phyloP scores from a whole-genome alignment of 2,329 filamentous ascomycete genomes.

The Aspergillus chevalieri region DNA sequence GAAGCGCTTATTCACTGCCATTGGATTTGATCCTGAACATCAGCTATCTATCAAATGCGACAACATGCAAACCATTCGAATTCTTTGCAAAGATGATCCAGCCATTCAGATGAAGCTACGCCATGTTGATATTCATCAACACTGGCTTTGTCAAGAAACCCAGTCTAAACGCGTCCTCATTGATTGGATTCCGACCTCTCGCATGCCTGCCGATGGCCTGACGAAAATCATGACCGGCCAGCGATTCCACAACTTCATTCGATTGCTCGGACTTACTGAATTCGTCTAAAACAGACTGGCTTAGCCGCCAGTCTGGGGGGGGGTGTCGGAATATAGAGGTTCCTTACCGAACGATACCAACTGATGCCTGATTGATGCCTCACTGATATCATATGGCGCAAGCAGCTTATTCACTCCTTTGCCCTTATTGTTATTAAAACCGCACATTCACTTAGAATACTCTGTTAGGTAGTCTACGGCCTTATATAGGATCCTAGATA shows the following conservation, averaged over 20 bases:
- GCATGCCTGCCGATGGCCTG: background rate
- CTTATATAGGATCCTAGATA: too few species aligned
- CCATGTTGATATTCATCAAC: conserved; percentile 15
- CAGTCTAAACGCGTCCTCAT: conserved; percentile 11
- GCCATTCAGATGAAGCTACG: background rate
- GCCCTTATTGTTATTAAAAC: too few species aligned
- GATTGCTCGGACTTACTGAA: background rate
- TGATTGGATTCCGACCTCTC: conserved; percentile 13
- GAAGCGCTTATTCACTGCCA: conserved; percentile 5
- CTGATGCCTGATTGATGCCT: background rate
- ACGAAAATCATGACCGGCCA: background rate
- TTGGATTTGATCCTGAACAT: conserved; percentile 5
- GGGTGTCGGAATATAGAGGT: background rate
- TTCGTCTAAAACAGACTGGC: background rate
- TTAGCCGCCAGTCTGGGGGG: too few species aligned
- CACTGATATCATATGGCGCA: background rate
- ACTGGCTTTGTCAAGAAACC: conserved; percentile 19
- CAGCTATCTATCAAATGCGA: conserved; percentile 5
- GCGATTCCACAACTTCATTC: background rate
- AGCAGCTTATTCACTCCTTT: too few species aligned
- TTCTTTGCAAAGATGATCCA: conserved; percentile 1
- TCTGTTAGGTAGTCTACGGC: too few species aligned
- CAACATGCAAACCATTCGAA: conserved; percentile 8
- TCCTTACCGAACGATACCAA: background rate
- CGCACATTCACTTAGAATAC: too few species aligned